phyloP scores from a whole-genome alignment of 257 asterid species.

The Salvia rosmarinus region DNA sequence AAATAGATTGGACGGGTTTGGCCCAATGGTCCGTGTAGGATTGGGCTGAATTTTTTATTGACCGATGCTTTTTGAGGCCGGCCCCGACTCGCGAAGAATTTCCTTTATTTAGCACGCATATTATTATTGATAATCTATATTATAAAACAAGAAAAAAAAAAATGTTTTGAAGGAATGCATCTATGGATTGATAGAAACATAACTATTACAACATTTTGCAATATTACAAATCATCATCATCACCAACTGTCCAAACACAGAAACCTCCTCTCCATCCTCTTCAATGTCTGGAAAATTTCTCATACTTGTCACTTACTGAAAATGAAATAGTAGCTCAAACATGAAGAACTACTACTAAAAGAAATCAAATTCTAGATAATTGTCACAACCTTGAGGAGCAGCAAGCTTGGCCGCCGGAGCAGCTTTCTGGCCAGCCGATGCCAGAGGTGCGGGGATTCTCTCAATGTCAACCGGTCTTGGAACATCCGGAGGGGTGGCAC shows the following conservation, averaged over 20 bases:
- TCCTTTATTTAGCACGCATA: too few species aligned
- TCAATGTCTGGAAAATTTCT: slow-evolving; percentile 30
- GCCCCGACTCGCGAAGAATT: too few species aligned
- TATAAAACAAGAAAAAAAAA: too few species aligned
- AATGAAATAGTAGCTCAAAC: slow-evolving; percentile 29
- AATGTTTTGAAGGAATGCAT: too few species aligned
- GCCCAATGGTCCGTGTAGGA: too few species aligned
- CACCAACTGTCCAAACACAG: slow-evolving; percentile 37
- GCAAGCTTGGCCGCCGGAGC: slow-evolving; percentile 45
- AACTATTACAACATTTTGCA: slow-evolving; percentile 36
- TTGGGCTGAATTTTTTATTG: too few species aligned
- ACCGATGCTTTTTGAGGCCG: too few species aligned
- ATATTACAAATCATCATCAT: slow-evolving; percentile 22
- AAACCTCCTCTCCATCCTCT: slow-evolving; percentile 14
- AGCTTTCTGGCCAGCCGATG: slow-evolving; percentile 43
- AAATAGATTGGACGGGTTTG: too few species aligned
- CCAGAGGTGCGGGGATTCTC: slow-evolving; percentile 47
- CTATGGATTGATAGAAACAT: slow-evolving; percentile 10
- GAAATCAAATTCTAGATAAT: slow-evolving; percentile 82
- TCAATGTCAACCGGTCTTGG: slow-evolving; percentile 64
- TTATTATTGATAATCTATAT: too few species aligned
- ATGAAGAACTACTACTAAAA: slow-evolving; percentile 43
- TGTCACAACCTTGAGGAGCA: slow-evolving; percentile 49
- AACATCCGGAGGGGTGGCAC: slow-evolving; percentile 71
- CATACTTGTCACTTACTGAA: slow-evolving; percentile 30